phyloP scores from a whole-genome alignment of 225 moss, liverwort and hornwort genomes.

The Asterella californica region DNA sequence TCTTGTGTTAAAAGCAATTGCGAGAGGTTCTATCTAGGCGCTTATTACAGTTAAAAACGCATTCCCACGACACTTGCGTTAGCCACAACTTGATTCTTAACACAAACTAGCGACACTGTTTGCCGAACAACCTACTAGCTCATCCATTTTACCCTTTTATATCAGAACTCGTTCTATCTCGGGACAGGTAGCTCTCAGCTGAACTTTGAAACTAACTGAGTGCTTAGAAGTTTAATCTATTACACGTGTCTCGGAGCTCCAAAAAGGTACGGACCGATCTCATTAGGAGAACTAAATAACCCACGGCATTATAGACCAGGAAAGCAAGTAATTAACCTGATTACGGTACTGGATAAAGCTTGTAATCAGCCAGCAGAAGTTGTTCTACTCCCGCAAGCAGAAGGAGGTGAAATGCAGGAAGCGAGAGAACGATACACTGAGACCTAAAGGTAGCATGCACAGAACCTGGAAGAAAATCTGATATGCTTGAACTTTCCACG shows the following conservation, averaged over 20 bases:
- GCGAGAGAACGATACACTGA: not conserved
- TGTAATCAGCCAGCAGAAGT: not conserved
- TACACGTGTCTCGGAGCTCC: not conserved
- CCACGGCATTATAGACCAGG: not conserved
- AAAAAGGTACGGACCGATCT: not conserved
- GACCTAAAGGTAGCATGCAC: constrained; percentile 23
- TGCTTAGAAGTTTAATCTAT: not conserved
- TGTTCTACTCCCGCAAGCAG: not conserved
- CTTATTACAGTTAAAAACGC: not conserved
- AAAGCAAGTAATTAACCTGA: not conserved
- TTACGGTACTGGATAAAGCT: not conserved
- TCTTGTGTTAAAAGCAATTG: not conserved
- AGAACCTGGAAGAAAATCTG: constrained; percentile 82
- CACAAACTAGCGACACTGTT: not conserved
- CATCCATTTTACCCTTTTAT: not conserved
- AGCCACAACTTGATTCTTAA: not conserved
- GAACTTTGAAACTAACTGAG: not conserved
- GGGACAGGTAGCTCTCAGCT: not conserved
- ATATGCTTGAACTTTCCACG: constrained; percentile 90
- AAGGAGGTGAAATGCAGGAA: not conserved
- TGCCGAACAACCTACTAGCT: not conserved
- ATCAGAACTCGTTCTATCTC: not conserved
- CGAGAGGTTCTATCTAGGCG: not conserved
- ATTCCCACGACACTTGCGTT: not conserved
- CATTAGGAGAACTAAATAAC: not conserved